phyloP scores from a whole-genome alignment of 2,329 filamentous ascomycete genomes.

The Sporothrix mexicana region DNA sequence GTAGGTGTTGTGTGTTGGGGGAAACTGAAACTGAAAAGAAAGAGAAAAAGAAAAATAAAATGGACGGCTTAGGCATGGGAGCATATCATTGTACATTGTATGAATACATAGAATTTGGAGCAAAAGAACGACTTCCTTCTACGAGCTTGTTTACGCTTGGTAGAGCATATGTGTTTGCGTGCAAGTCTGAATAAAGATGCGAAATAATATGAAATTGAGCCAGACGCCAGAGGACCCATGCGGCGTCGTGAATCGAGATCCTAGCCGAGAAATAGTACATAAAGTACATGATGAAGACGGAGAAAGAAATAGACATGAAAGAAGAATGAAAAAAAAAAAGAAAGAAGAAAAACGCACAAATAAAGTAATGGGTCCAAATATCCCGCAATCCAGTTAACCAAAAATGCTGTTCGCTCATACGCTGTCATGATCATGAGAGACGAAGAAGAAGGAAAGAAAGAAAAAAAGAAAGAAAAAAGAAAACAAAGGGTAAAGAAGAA shows the following conservation, averaged over 20 bases:
- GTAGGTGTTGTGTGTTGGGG: slow-evolving; percentile 48
- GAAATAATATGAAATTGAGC: slow-evolving; percentile 15
- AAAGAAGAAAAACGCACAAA: neutral
- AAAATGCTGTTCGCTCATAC: slow-evolving; percentile 15
- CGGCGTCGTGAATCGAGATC: neutral
- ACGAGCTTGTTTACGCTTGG: neutral
- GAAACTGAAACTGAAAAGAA: neutral
- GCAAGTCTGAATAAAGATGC: too few relatives aligned
- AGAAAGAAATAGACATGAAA: neutral
- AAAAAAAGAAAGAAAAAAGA: neutral
- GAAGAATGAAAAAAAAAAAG: neutral
- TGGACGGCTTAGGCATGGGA: neutral
- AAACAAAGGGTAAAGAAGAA: neutral
- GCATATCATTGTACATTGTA: slow-evolving; percentile 16
- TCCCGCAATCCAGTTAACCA: slow-evolving; percentile 16
- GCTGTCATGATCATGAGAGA: slow-evolving; percentile 31
- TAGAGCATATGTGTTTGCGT: too few relatives aligned
- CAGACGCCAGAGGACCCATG: neutral
- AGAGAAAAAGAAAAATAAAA: too few relatives aligned
- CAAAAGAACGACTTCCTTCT: neutral
- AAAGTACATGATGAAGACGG: neutral
- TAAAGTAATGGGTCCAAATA: slow-evolving; percentile 11
- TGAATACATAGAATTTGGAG: slow-evolving; percentile 2
- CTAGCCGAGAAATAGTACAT: neutral
- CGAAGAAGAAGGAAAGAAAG: neutral